Evolutionary conservation across 352 stramenopile species (phyloP), one percentile per base, ranked within the genome.

Genomic region (Pythium sp.): DNA sequence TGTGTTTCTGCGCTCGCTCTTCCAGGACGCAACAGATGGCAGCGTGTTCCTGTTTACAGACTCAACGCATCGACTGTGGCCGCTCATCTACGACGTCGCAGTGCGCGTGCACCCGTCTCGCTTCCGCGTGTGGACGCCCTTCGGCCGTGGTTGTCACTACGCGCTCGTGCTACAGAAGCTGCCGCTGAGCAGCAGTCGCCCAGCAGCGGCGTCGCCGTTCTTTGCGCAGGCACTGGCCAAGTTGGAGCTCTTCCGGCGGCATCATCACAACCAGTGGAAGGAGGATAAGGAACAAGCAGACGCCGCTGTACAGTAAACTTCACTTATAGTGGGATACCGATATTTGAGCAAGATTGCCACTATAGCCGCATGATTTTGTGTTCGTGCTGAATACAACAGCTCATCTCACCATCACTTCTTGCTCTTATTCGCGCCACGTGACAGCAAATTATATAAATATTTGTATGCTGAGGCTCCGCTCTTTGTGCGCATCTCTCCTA

Each of bases 1-100:
- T 62, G 59, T 68, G 4, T 90, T 92, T 46, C 64, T 92, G 0
- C 80, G 77, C 14, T 83, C 79, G 47, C 72, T 92, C 1, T 89
- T 92, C 20, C 20, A 34, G 1, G 38, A 67, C 20, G 78, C 80
- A 24, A 62, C 34, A 6, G 49, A 70, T 2, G 76, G 71, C 46
- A 88, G 79, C 64, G 73, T 76, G 55, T 89, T 92, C 32, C 70
- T 90, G 53, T 92, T 89, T 64, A 88, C 75, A 14, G 83, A 92
- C 67, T 90, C 81, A 51, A 92, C 84, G 5, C 84, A 92, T 74
- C 81, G 84, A 9, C 69, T 92, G 30, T 92, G 84, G 84, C 81
- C 81, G 11, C 65, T 78, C 36, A 87, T 91, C 56, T 81, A 74
- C 56, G 65, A 79, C 5, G 74, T 90, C 32, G 79, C 80, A 14